Evolutionary conservation across 192 early-diverging fungal genomes (phyloP).

Genomic region (Backusella parvicylindrica): DNA sequence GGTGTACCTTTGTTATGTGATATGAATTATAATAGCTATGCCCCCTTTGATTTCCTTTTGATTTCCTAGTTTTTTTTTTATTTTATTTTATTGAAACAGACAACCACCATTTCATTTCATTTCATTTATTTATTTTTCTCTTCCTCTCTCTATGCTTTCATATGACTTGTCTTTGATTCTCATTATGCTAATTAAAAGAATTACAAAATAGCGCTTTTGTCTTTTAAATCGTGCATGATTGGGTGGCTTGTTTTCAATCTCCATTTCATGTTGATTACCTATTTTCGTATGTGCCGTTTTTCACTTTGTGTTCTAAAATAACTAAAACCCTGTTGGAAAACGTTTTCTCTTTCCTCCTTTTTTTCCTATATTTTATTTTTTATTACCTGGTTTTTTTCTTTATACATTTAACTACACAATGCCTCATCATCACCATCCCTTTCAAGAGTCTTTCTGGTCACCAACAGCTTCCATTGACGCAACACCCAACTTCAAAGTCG

Average conservation of each 20-base stretch:
- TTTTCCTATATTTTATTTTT: background rate
- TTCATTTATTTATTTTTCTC: background rate
- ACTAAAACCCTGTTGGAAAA: background rate
- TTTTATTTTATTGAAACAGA: background rate
- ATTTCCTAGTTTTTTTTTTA: no score
- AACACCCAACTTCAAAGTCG: conserved; percentile 37
- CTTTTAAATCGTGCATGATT: background rate
- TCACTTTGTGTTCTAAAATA: background rate
- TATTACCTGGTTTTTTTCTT: background rate
- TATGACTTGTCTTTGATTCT: background rate
- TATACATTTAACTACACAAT: background rate
- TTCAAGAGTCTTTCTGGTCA: conserved; percentile 26
- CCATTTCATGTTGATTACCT: background rate
- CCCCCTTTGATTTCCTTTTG: background rate
- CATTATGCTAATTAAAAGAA: background rate
- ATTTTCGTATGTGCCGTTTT: background rate
- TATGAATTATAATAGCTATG: background rate
- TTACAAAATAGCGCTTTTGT: background rate
- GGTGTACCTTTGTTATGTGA: background rate
- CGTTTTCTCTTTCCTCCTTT: background rate
- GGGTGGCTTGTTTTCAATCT: background rate
- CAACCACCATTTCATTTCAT: background rate
- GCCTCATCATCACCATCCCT: conserved; percentile 9
- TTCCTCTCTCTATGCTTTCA: background rate
- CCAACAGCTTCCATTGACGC: conserved; percentile 12